Percentiles rank a stretch among this genome's conserved stretches.
Evolutionary conservation across 306 rosid species (phyloP).

Genomic region (Quercus cerris): DNA sequence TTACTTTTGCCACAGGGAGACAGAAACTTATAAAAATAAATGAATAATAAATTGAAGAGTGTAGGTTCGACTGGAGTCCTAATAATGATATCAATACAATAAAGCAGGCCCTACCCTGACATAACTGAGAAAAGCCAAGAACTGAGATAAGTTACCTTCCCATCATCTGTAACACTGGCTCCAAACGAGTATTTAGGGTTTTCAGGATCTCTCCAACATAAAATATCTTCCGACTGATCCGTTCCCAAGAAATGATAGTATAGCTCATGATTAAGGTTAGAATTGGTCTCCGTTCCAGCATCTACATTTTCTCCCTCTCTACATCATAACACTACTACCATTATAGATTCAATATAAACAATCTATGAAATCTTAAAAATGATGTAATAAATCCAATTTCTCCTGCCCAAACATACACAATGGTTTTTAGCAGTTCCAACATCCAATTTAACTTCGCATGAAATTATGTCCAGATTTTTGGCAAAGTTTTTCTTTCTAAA

Average conservation of each 20-base stretch:
- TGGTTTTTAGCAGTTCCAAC: not conserved
- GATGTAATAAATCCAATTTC: not conserved
- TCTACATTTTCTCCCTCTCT: slow-evolving; percentile 66
- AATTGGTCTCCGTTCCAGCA: slow-evolving; percentile 86
- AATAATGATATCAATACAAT: not conserved
- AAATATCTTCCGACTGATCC: slow-evolving; percentile 75
- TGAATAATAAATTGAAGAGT: not conserved
- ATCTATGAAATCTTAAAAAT: slow-evolving; percentile 12
- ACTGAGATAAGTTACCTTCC: slow-evolving; percentile 52
- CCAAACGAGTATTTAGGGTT: slow-evolving; percentile 70
- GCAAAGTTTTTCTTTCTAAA: not conserved
- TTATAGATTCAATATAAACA: slow-evolving; percentile 8
- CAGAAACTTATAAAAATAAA: not conserved
- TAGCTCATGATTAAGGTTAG: slow-evolving; percentile 73
- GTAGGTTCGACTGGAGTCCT: not conserved
- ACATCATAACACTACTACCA: slow-evolving; percentile 19
- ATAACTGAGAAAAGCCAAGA: slow-evolving; percentile 13
- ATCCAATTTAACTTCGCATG: not conserved
- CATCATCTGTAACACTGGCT: slow-evolving; percentile 67
- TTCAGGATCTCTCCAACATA: slow-evolving; percentile 84
- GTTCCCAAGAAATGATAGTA: slow-evolving; percentile 85
- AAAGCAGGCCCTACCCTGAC: not conserved
- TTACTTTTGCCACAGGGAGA: not conserved
- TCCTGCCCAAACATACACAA: not conserved
- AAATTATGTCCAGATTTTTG: too few species aligned